A percentile compares a stretch with the other conserved stretches of the same genome.
phyloP scores from a whole-genome alignment of 2,329 filamentous ascomycete species.

The Sclerotinia spermophila region DNA sequence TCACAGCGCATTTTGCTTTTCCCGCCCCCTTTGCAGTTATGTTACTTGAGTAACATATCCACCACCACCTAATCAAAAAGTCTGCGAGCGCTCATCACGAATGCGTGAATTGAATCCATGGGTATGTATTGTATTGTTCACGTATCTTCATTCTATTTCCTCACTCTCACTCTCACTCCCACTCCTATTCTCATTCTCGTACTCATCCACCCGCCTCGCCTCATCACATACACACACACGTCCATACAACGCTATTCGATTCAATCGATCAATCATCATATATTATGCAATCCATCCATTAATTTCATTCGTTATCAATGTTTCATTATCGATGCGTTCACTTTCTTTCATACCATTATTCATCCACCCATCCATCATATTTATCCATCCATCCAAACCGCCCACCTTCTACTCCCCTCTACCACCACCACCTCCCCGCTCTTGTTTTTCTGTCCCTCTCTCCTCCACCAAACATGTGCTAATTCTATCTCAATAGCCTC shows the following conservation, averaged over 20 bases:
- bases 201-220: not conserved
- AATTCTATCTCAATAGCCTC: not conserved
- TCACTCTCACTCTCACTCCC: not conserved
- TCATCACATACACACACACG: not conserved
- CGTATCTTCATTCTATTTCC: not conserved
- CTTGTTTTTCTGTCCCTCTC: not conserved
- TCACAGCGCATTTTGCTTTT: not conserved
- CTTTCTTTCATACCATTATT: not conserved
- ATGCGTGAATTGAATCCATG: not conserved
- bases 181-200: not conserved
- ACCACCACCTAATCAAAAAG: too few species aligned
- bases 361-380: not conserved
- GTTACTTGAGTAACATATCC: not conserved
- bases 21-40: not conserved
- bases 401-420: not conserved
- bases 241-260: not conserved
- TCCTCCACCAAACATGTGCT: not conserved
- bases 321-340: not conserved
- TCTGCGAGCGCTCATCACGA: too few species aligned
- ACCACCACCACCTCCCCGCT: not conserved
- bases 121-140: not conserved
- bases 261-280: constrained; percentile 10
- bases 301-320: constrained; percentile 9
- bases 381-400: not conserved
- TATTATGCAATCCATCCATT: constrained; percentile 10